Base-by-base conservation (phyloP, 306 rosid species). In the Vigna mungo region DNA sequence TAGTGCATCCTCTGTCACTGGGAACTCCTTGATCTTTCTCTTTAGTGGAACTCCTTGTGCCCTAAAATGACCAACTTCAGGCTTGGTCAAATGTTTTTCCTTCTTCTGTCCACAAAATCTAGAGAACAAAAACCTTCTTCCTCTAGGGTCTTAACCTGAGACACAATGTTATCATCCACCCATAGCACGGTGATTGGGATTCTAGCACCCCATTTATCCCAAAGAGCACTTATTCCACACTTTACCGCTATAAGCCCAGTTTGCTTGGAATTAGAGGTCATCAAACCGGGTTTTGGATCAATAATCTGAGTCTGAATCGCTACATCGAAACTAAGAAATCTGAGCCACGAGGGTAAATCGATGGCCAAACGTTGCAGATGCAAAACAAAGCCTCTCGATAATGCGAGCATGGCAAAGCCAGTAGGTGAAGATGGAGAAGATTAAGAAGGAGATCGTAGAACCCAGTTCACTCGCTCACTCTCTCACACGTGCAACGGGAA, bases 51-150 rank as follows among this genome's bases (percentile, higher is more conserved):
- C 98, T 44, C 96, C 97, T 73, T 95, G 98, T 74, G 98, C 98
- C 82, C 99, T 87, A 87, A 92, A 95, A 87, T 95, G 99, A 66
- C 99, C 99, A 75, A 95, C 91, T 75, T 92, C 99, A 64, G 99
- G 87, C 85, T 95, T 95, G 25, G 89, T 88, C 91, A 95, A 78
- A 67, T 95, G 99, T 51, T 95, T 95, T 12, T 69, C 97, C 83
- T 95, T 95, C 88, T 95, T 95, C 88, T 95, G 99, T 52, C 99
- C 99, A 77, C 94, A 95, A 82, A 89, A 95, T 85, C 99, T 95
- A 95, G 86, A 47, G 98, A 80, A 75, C 75, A 77, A 7, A 88
- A 70, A 0, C 96, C 93, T 77, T 95, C 98, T 78, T 90, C 90
- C 55, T 89, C 92, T 0, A 87, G 86, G 18, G 97, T 95, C 83